Evolutionary conservation across 495 filamentous ascomycete species (phyloP), one percentile per base, ranked within the genome.

Genomic region (Eremomyces bilateralis): DNA sequence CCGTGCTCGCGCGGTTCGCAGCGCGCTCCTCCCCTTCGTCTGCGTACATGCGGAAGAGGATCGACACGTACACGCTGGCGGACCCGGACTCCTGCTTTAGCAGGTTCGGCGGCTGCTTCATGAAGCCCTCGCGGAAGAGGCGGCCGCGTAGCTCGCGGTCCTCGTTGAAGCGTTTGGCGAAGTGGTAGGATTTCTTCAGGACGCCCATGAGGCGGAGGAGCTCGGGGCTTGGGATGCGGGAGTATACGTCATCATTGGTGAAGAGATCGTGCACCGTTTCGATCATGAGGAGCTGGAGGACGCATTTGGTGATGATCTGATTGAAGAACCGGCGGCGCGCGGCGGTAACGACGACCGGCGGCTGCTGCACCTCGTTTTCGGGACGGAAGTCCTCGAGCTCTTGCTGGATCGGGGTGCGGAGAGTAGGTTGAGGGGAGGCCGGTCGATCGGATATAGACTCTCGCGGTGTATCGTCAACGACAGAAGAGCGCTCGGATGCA

Each of bases 51-150:
- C 90, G 68, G 49, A 95, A 73, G 15, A 99, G 55, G 34, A 99
- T 99, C 37, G 71, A 72, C 18, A 95, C 78, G 45, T 95, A 99
- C 1, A 90, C 93, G 0, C 79, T 74, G 8, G 88, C 88, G 47
- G 74, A 78, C 29, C 88, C 84, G 38, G 69, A 78, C 54, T 99
- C 88, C 53, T 99, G 88, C 58, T 99, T 99, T 18, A 99, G 66
- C n/a, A 99, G 56, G 49, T 99, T 99, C 3, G 88, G 88, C 21
- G 90, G 90, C 50, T 94, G 84, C 57, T 92, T 94, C 88, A 99
- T 99, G 65, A 95, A 99, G 4, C 88, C 88, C 48, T 99, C 90
- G 17, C 80, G 63, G 83, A 85, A 95, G 5, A 99, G 60, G 24
- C 81, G 69, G 71, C 90, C 91, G 15, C 88, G 71, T 19, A 99